Base-by-base conservation (phyloP, 129 eudicot species). In the Ambrosia artemisiifolia region DNA sequence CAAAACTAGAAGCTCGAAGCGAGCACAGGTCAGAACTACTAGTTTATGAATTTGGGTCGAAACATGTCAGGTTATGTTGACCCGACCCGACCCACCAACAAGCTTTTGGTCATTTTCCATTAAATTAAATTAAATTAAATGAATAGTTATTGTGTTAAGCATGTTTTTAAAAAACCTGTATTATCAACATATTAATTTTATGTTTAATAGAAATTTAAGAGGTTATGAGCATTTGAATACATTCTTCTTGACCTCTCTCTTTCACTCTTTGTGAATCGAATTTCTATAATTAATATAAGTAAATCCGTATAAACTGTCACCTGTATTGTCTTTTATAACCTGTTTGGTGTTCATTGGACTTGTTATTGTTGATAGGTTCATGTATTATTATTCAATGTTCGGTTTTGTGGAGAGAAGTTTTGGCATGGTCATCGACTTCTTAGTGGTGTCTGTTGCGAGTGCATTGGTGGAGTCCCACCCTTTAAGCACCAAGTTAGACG, bases 391-490 rank as follows among this genome's bases (percentile, higher is more conserved):
- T 73, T 83, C 88, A 64, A 74, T 68, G 57, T 89, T 92, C 72
- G 96, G 98, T 12, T 92, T 81, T 71, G 59, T 92, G 36, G 77
- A 83, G 75, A 86, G 74, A 77, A 89, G 90, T 40, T 67, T 70
- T 65, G 65, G 63, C 70, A 79, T 82, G 90, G 88, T 80, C 10
- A 42, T 78, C 7, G 86, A 90, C 20, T 87, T 87, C 84, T 75
- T 89, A 65, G 43, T 64, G 30, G 90, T 83, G 63, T 87, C 98
- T 61, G 33, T 89, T 71, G 85, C 85, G 7, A 65, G 95, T 35
- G 57, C 96, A 13, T 75, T 92, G 73, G 92, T 92, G 14, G 98
- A 92, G 81, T 92, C 98, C 53, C 95, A 85, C 64, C 96, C 98
- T 3, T 16, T 86, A 53, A 92, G 98, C 85, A 87, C 88, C 14